Base-by-base conservation (phyloP, 2,329 filamentous ascomycete species). In the Colletotrichum costaricense region DNA sequence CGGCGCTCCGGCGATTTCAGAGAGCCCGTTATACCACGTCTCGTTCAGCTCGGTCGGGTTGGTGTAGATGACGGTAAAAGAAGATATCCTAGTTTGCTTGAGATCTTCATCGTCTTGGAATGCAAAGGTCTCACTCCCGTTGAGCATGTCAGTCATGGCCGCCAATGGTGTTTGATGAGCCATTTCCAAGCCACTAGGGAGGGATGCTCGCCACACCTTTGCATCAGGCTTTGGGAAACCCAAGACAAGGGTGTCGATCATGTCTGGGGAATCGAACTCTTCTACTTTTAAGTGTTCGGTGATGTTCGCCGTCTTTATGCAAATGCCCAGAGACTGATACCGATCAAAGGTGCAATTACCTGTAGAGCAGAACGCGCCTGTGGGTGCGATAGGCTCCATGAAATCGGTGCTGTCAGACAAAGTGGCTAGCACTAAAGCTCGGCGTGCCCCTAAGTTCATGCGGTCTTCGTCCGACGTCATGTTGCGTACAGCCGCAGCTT, bases 281-380 rank as follows among this genome's bases (percentile, higher is more conserved):
- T 62, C 56, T 5, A 68, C 30, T 9, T 11, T n/a, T 16, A 68
- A 9, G 19, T 60, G 14, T 4, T 38, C 52, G 5, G 65, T 62
- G 19, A 68, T 68, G 28, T 68, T 68, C 9, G 57, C 57, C 42
- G 16, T 46, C 35, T 57, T 68, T 57, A 68, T 28, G 30, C 65
- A 68, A 22, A 68, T n/a, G 6, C 65, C 65, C 2, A 68, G 56
- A n/a, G 65, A 60, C 4, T 68, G 65, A 14, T 68, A 68, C 6
- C 11, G 11, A 5, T 60, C 28, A 28, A 68, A 68, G n/a, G 65
- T 68, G 57, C 65, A 68, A 26, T 68, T 68, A 4, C 65, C 65
- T 1, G 65, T 68, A n/a, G 65, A 54, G 28, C 65, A 68, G 22
- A 55, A 54, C 12, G 64, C 64, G 9, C 55, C 55, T 9, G 22